Conservation (phyloP, 2,329 filamentous ascomycete species). For the Aschersonia sp. region DNA sequence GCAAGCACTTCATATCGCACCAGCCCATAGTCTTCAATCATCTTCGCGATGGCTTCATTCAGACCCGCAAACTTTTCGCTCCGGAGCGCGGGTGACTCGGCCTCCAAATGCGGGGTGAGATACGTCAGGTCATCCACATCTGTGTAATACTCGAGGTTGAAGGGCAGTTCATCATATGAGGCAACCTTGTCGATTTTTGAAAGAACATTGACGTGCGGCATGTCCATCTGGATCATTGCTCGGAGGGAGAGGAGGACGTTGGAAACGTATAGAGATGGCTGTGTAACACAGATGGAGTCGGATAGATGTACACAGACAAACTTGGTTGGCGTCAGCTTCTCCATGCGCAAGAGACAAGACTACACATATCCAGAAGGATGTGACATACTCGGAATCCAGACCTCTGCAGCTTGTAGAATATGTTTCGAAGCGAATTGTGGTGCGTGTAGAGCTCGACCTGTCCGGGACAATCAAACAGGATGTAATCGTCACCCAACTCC, state of each 20-base stretch:
- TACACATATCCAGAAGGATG: background rate
- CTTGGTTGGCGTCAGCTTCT: constrained; percentile 27
- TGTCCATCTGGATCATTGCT: constrained; percentile 96
- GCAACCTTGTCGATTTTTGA: constrained; percentile 95
- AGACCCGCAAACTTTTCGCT: constrained; percentile 68
- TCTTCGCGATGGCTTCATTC: constrained; percentile 71
- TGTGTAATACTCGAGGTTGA: constrained; percentile 95
- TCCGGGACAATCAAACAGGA: constrained; percentile 91
- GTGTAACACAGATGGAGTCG: constrained; percentile 84
- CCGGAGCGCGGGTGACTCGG: constrained; percentile 56
- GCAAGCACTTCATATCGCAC: constrained; percentile 88
- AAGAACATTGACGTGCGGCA: constrained; percentile 88
- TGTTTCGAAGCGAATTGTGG: constrained; percentile 79
- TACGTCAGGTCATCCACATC: constrained; percentile 89
- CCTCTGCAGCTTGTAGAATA: constrained; percentile 84
- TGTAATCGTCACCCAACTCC: constrained; percentile 73
- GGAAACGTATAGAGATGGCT: constrained; percentile 89
- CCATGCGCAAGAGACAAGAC: background rate
- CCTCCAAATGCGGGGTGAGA: constrained; percentile 64
- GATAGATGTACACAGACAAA: constrained; percentile 86
- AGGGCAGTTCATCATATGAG: constrained; percentile 72
- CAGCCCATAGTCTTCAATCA: constrained; percentile 81
- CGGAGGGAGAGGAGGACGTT: constrained; percentile 84
- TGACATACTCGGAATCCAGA: constrained; percentile 65
- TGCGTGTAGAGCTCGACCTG: constrained; percentile 97